Percentiles rank a stretch among this genome's conserved stretches.
These are phyloP conservation scores for Colletotrichum tropicicola DNA, from an alignment of 2,329 filamentous ascomycete species.

Conservation along the genomic window DNA sequence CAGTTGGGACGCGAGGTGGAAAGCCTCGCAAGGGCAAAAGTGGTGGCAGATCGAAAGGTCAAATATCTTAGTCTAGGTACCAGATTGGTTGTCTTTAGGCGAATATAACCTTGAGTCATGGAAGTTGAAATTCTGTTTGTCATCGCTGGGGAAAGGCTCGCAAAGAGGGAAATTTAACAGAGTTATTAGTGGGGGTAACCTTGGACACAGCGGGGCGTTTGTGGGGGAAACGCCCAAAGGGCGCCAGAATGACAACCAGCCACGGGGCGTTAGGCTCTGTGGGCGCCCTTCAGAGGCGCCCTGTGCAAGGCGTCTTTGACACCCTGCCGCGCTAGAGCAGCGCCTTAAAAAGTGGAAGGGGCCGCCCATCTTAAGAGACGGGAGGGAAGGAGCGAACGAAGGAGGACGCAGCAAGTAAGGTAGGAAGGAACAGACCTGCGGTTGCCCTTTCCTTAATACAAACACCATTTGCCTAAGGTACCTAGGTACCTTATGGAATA, in stretches of 20 bases:
- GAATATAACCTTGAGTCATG: no score
- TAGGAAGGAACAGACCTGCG: not conserved
- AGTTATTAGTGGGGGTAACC: not conserved
- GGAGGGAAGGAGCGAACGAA: not conserved
- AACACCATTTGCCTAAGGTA: not conserved
- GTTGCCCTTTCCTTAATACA: not conserved
- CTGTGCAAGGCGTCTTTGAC: conserved; percentile 5
- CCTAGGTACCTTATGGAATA: not conserved
- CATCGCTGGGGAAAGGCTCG: not conserved
- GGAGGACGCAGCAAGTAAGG: not conserved
- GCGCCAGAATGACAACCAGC: not conserved
- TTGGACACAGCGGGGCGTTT: not conserved
- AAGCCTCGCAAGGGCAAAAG: no score
- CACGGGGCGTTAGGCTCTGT: not conserved
- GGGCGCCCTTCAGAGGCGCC: not conserved
- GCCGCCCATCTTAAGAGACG: not conserved
- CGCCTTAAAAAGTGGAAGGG: not conserved
- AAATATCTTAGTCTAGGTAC: no score
- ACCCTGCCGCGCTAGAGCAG: conserved; percentile 5
- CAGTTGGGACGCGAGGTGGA: not conserved
- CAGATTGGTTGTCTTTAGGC: no score
- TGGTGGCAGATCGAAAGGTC: no score
- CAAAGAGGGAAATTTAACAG: not conserved
- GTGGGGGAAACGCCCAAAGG: conserved; percentile 6
- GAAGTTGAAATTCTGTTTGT: no score